These are phyloP conservation scores for Kurtzmaniella quercitrusa DNA, from an alignment of 1,139 yeast species.

Conservation along the genomic window DNA sequence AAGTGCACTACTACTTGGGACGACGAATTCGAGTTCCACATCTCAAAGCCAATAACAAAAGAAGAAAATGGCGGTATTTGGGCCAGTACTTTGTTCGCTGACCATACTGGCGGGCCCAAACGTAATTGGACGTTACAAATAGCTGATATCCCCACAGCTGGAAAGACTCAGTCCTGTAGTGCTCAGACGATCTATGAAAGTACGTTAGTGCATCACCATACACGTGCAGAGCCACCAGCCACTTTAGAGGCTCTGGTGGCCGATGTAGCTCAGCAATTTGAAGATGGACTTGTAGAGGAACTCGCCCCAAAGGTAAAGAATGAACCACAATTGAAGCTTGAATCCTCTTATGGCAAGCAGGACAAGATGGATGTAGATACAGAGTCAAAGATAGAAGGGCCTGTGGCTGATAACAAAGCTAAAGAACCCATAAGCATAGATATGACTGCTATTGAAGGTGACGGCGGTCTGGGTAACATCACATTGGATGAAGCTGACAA, in stretches of 20 bases:
- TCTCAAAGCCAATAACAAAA: conserved; percentile 23
- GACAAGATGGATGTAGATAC: background rate
- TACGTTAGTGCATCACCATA: conserved; percentile 48
- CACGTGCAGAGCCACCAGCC: conserved; percentile 17
- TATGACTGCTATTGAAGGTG: background rate
- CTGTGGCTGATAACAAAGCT: background rate
- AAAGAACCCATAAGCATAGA: conserved; percentile 3
- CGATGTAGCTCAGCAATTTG: background rate
- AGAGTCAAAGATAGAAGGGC: background rate
- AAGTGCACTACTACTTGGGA: conserved; percentile 43
- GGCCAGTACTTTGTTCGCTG: conserved; percentile 29
- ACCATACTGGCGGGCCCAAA: conserved; percentile 17
- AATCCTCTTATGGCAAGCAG: too few relatives aligned
- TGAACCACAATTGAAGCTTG: background rate
- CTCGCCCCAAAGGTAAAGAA: background rate
- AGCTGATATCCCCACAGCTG: conserved; percentile 84
- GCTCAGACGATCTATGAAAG: conserved; percentile 71
- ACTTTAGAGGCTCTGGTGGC: background rate
- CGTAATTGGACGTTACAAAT: conserved; percentile 62
- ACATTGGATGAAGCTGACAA: background rate
- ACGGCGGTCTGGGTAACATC: background rate
- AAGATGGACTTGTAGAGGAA: background rate
- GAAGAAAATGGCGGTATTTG: conserved; percentile 17
- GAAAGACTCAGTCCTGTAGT: conserved; percentile 59
- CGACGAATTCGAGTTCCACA: conserved; percentile 21